A percentile compares a stretch with the other conserved stretches of the same genome.
Evolutionary conservation across 768 basidiomycete genomes (phyloP).

Genomic region (Lentinula guzmanii): DNA sequence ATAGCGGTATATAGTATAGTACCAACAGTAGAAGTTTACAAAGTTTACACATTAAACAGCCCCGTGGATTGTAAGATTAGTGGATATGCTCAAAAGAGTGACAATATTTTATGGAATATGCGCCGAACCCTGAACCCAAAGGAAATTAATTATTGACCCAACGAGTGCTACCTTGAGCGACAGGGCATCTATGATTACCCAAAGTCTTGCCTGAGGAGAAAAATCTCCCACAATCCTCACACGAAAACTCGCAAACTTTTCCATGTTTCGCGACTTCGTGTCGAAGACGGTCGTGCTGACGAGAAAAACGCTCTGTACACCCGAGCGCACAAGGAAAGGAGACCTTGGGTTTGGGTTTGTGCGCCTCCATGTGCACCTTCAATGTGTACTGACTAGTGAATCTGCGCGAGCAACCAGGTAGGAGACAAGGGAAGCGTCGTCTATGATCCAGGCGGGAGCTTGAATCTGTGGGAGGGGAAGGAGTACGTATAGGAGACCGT

Average conservation of each 20-base stretch:
- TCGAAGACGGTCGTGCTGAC: conserved; percentile 51
- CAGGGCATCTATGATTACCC: conserved; percentile 51
- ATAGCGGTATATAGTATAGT: too few species aligned
- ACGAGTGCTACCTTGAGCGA: conserved; percentile 41
- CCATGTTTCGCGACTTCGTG: conserved; percentile 57
- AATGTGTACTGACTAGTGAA: conserved; percentile 52
- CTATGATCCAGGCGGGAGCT: neutral
- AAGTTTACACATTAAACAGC: too few species aligned
- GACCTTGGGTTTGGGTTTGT: conserved; percentile 44
- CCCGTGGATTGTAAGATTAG: too few species aligned
- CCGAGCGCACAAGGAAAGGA: conserved; percentile 49
- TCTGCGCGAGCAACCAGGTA: conserved; percentile 39
- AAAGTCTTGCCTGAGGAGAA: conserved; percentile 48
- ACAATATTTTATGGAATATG: too few species aligned
- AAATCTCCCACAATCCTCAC: conserved; percentile 45
- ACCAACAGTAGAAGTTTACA: too few species aligned
- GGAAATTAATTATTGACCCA: conserved; percentile 25
- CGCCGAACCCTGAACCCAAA: too few species aligned
- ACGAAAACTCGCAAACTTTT: conserved; percentile 48
- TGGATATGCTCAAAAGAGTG: too few species aligned
- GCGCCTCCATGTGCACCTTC: conserved; percentile 49
- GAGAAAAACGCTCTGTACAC: conserved; percentile 47
- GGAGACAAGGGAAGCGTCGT: conserved; percentile 42
- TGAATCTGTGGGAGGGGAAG: neutral
- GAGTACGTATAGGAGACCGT: neutral